Base-by-base conservation (phyloP, 2,329 filamentous ascomycete species). In the Scedosporium boydii region DNA sequence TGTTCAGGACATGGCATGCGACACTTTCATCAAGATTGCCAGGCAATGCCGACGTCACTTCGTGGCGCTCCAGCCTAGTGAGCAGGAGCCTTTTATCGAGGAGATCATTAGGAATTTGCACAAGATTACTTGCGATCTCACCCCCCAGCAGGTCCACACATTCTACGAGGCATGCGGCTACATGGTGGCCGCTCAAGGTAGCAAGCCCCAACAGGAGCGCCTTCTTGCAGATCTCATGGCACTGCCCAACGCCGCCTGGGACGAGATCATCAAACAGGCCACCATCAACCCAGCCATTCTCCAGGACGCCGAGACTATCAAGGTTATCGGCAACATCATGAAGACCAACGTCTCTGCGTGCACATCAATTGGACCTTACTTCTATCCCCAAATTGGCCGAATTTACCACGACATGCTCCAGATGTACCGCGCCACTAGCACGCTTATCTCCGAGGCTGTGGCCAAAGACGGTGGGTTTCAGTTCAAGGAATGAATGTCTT, bases 301-400 rank as follows among this genome's bases (percentile, higher is more conserved):
- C 12, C 91, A 98, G 74, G 92, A 98, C 70, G 81, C 87, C 10
- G 93, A 99, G 68, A 96, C 93, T 0, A 98, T 99, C 79, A 99
- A 99, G 80, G 88, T 99, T 68, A 93, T 99, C 66, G 95, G 95
- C 67, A 99, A 99, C 77, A 97, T 99, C 73, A 99, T 99, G 95
- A 99, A 99, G 84, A 99, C 95, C 0, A 99, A 99, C 70, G 95
- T 99, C 4, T 93, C 96, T n/a, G 95, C 95, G 42, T 99, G 95
- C 75, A 91, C 90, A 42, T 98, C 95, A 0, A 95, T 99, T 63
- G 95, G 96, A 41, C 87, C 91, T 60, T 99, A 98, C 77, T 99
- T 99, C 76, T 97, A 96, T 71, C 93, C 95, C 12, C 95, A 99
- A 73, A 96, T 99, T 69, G 95, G 93, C 48, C 89, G 92, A 63